phyloP scores from a whole-genome alignment of 1,284 basidiomycete genomes.

The Blastosporella zonata region DNA sequence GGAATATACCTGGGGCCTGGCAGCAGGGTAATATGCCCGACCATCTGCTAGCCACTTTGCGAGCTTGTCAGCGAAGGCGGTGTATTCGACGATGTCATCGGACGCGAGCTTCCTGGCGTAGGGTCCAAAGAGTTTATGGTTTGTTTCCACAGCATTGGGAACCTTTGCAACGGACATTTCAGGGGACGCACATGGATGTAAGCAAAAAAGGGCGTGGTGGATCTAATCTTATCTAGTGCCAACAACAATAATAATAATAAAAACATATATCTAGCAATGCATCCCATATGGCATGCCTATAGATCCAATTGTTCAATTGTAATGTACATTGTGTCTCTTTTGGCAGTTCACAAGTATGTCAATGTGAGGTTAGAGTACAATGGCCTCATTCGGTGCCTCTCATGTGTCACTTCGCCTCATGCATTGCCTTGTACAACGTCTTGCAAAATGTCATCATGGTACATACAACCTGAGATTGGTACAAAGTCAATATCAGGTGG shows the following conservation, averaged over 20 bases:
- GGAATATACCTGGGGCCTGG: conserved; percentile 33
- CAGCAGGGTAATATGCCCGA: conserved; percentile 39
- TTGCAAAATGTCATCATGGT: not conserved
- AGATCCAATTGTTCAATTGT: too few species aligned
- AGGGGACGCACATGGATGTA: conserved; percentile 8
- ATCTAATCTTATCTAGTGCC: conserved; percentile 15
- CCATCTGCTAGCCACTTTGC: conserved; percentile 33
- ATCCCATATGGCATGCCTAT: too few species aligned
- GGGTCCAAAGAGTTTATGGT: conserved; percentile 30
- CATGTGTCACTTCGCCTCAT: not conserved
- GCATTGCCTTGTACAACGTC: conserved; percentile 3
- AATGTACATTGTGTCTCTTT: not conserved
- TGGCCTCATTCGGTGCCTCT: too few species aligned
- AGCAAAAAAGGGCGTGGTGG: conserved; percentile 3
- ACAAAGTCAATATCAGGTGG: conserved; percentile 14
- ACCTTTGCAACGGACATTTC: conserved; percentile 12
- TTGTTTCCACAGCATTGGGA: conserved; percentile 23
- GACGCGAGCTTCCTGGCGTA: conserved; percentile 31
- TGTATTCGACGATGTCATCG: conserved; percentile 23
- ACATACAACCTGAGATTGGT: not conserved
- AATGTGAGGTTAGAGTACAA: not conserved
- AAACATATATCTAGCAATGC: too few species aligned
- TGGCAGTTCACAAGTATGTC: not conserved
- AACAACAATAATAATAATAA: too few species aligned
- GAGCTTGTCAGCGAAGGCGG: conserved; percentile 28